phyloP scores from a whole-genome alignment of 1,139 yeast species.

The Saccharomycopsis hybrid region DNA sequence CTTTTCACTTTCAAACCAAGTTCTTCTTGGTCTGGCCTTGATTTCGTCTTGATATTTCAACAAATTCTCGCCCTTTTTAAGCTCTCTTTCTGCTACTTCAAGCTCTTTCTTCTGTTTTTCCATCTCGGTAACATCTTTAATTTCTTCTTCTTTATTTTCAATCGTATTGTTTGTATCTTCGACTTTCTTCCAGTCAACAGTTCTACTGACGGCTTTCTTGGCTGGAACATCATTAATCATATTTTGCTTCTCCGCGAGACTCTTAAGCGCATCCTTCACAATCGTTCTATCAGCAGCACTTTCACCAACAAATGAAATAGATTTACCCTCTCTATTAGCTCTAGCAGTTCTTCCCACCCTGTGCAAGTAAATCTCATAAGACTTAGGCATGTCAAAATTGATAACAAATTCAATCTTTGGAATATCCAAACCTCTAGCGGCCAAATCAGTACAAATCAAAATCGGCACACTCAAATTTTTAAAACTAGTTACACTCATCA shows the following conservation, averaged over 20 bases:
- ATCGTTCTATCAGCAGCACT: slow-evolving; percentile 75
- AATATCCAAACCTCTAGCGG: slow-evolving; percentile 98
- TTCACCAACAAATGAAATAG: slow-evolving; percentile 93
- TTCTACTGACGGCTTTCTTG: slow-evolving; percentile 70
- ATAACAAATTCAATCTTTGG: slow-evolving; percentile 93
- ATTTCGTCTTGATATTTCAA: slow-evolving; percentile 78
- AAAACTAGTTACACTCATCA: slow-evolving; percentile 74
- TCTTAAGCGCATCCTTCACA: slow-evolving; percentile 80
- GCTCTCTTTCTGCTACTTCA: slow-evolving; percentile 83
- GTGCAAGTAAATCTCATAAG: slow-evolving; percentile 84
- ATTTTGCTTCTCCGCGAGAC: slow-evolving; percentile 36
- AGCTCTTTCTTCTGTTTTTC: slow-evolving; percentile 86
- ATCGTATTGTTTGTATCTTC: slow-evolving; percentile 60
- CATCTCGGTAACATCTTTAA: slow-evolving; percentile 77
- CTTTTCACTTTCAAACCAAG: slow-evolving; percentile 85
- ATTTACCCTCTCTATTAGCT: slow-evolving; percentile 94
- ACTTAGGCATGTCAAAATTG: slow-evolving; percentile 93
- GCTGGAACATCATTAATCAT: too few species aligned
- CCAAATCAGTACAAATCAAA: slow-evolving; percentile 91
- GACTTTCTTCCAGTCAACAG: slow-evolving; percentile 79
- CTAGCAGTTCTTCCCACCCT: slow-evolving; percentile 99
- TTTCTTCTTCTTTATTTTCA: slow-evolving; percentile 48
- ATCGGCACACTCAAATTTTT: slow-evolving; percentile 79
- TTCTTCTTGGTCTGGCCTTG: slow-evolving; percentile 84
- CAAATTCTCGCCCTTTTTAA: slow-evolving; percentile 77